Percentiles rank a stretch among this genome's conserved stretches.
phyloP scores from a whole-genome alignment of 805 yeast genomes.

The Saccharomycopsis fermentans region DNA sequence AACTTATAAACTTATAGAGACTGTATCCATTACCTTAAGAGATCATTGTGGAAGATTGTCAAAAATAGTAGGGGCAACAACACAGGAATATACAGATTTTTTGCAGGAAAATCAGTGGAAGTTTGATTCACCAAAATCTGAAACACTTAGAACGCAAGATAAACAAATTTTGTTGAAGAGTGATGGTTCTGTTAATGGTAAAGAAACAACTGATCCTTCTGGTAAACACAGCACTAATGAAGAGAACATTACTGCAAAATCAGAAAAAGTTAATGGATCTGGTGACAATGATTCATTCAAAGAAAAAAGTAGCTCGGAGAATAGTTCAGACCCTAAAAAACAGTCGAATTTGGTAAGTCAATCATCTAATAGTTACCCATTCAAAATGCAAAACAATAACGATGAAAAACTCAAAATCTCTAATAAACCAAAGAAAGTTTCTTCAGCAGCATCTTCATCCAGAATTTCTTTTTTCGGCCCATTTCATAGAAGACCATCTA shows the following conservation, averaged over 20 bases:
- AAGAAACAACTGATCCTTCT: not conserved
- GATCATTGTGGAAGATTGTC: constrained; percentile 11
- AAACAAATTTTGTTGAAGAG: not conserved
- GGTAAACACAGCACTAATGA: not conserved
- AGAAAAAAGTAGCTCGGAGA: not conserved
- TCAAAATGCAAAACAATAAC: not conserved
- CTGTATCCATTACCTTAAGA: constrained; percentile 15
- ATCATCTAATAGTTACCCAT: not conserved
- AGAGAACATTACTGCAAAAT: not conserved
- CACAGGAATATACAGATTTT: constrained; percentile 7
- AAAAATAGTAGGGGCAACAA: constrained; percentile 14
- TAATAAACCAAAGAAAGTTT: not conserved
- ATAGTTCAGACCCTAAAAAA: not conserved
- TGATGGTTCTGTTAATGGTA: not conserved
- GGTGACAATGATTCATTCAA: not conserved
- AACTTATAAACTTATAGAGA: constrained; percentile 11
- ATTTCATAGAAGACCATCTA: not conserved
- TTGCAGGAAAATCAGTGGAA: not conserved
- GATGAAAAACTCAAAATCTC: not conserved
- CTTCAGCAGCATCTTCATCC: not conserved
- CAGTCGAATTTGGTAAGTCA: not conserved
- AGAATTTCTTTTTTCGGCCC: not conserved
- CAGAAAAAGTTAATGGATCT: not conserved
- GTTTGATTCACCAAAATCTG: constrained; percentile 5
- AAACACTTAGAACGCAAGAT: not conserved